Percentiles rank a stretch among this genome's conserved stretches.
Conservation (phyloP, 1,284 basidiomycete genomes). For the Trichosporon asahii region DNA sequence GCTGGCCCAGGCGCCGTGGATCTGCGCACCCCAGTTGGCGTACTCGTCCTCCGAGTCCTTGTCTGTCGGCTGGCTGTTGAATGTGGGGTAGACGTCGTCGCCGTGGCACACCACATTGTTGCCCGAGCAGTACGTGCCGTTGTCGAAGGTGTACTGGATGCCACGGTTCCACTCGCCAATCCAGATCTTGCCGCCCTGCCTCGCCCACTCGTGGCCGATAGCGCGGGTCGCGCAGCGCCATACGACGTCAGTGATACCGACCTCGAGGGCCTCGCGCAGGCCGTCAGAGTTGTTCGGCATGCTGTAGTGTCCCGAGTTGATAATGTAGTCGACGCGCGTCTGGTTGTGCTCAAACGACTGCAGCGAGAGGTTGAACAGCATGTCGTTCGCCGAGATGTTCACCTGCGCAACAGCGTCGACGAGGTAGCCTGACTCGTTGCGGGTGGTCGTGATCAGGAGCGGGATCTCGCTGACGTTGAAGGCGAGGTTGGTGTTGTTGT, state of each 20-base stretch:
- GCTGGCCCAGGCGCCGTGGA: constrained; percentile 32
- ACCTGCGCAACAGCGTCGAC: constrained; percentile 55
- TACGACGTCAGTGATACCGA: constrained; percentile 61
- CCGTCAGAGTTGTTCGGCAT: constrained; percentile 43
- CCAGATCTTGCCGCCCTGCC: constrained; percentile 63
- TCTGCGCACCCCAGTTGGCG: constrained; percentile 19
- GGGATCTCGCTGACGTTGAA: constrained; percentile 59
- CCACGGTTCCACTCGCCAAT: constrained; percentile 67
- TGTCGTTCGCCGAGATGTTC: constrained; percentile 47
- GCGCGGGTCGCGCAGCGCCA: constrained; percentile 64
- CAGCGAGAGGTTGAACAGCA: constrained; percentile 48
- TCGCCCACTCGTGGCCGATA: constrained; percentile 64
- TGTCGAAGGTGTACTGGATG: constrained; percentile 65
- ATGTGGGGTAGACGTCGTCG: constrained; percentile 46
- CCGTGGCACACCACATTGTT: constrained; percentile 44
- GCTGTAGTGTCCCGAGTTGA: constrained; percentile 58
- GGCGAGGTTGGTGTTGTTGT: constrained; percentile 62
- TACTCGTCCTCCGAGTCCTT: neutral
- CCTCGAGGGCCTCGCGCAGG: constrained; percentile 58
- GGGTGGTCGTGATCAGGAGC: constrained; percentile 64
- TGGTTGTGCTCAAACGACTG: constrained; percentile 44
- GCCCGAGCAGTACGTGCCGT: constrained; percentile 30
- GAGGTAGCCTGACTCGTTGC: constrained; percentile 63
- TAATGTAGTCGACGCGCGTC: constrained; percentile 55
- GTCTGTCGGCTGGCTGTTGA: constrained; percentile 25